Evolutionary conservation across 352 stramenopile species (phyloP).

Genomic region (Globisporangium orthogonon): DNA sequence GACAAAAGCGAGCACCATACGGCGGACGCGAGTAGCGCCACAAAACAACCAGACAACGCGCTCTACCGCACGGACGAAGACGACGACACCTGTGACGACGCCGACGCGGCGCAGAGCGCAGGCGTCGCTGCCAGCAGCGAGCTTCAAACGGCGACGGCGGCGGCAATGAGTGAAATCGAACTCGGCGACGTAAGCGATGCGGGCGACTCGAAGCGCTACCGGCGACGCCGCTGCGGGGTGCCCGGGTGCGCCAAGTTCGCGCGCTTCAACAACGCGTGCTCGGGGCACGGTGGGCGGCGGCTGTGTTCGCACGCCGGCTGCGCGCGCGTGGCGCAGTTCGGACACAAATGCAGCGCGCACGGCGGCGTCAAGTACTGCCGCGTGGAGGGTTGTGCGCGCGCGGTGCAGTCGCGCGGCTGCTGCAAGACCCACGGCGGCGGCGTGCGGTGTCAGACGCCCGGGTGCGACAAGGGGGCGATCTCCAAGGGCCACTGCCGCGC

Average conservation of each 20-base stretch:
- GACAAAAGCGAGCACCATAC: too few species aligned
- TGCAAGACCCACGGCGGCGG: conserved; percentile 86
- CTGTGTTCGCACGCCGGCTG: conserved; percentile 64
- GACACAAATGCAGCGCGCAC: conserved; percentile 76
- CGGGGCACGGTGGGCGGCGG: conserved; percentile 61
- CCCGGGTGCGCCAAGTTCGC: conserved; percentile 68
- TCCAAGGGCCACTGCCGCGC: conserved; percentile 80
- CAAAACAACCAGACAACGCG: too few species aligned
- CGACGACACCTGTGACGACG: too few species aligned
- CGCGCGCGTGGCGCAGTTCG: conserved; percentile 67
- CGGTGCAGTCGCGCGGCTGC: conserved; percentile 76
- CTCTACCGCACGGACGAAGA: too few species aligned
- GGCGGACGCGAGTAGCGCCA: too few species aligned
- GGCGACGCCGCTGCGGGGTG: conserved; percentile 57
- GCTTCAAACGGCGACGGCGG: too few species aligned
- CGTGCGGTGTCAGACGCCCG: conserved; percentile 68
- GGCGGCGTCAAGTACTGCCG: conserved; percentile 74
- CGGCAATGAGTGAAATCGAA: not conserved
- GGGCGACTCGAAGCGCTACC: conserved; percentile 44
- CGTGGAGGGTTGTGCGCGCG: conserved; percentile 58
- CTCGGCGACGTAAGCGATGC: not conserved
- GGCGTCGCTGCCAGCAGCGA: too few species aligned
- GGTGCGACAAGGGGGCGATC: conserved; percentile 81
- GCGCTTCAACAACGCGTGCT: conserved; percentile 75
- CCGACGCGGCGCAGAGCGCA: too few species aligned